Evolutionary conservation across 2,329 filamentous ascomycete species (phyloP), one percentile per base, ranked within the genome.

Genomic region (Xylariaceae sp.): DNA sequence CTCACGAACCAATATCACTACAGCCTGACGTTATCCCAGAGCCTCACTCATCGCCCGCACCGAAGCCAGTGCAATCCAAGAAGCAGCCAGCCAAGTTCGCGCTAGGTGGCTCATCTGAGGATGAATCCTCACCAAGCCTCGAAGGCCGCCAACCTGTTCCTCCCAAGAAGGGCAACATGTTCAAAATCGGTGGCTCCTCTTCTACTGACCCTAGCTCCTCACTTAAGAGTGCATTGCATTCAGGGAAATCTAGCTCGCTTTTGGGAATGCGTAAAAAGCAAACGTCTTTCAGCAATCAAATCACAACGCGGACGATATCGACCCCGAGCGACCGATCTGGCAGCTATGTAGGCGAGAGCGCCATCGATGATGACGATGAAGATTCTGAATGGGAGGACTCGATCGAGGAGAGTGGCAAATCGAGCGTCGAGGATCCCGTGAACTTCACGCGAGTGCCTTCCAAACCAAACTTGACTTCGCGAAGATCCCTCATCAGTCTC

Each of bases 361-460:
- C 88, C 50, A 92, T 94, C 52, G 85, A 87, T 49, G 84, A 87
- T 48, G 85, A 88, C 50, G 83, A 84, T n/a, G 79, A 82, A 56
- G 77, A 70, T 54, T 82, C 72, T 46, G 82, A 83, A 51, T 81
- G 82, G 76, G 78, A 86, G 65, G 77, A 81, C 65, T 89, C 86
- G 0, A 83, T 88, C 19, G 88, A 88, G 57, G 89, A 95, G 63
- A 94, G 88, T 67, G 88, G 86, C 53, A 87, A 88, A 62, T 89
- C 89, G 1, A 95, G 89, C 68, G 80, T 91, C 48, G 88, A 94
- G 57, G 87, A 94, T 56, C 85, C 83, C 65, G 80, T 83, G 18
- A 78, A 90, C 64, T 99, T 99, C 79, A 85, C 92, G 70, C 87
- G 94, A 8, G 91, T 97, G 46, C 89, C 96, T 70, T 96, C 92